These are phyloP conservation scores for Fusarium sp. DNA, from an alignment of 2,329 filamentous ascomycete genomes.

Conservation along the genomic window DNA sequence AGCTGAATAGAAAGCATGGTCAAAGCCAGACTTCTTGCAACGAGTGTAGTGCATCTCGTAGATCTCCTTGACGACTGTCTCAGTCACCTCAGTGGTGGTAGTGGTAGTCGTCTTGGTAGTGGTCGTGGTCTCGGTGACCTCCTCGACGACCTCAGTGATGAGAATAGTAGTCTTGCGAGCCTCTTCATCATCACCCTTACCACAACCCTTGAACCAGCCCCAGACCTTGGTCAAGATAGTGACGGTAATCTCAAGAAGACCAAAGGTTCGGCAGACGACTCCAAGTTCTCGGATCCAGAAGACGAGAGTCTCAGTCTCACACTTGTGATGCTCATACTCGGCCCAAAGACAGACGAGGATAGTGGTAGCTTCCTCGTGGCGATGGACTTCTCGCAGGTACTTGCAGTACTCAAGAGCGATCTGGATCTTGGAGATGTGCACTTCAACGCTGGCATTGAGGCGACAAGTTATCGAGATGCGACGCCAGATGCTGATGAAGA, in stretches of 20 bases:
- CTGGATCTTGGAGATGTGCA: slow-evolving; percentile 53
- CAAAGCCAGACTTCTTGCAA: slow-evolving; percentile 51
- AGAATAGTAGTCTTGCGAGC: slow-evolving; percentile 50
- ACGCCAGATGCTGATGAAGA: slow-evolving; percentile 56
- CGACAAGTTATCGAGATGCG: slow-evolving; percentile 51
- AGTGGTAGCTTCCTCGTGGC: slow-evolving; percentile 52
- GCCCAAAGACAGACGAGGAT: slow-evolving; percentile 56
- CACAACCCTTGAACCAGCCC: slow-evolving; percentile 53
- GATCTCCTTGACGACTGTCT: slow-evolving; percentile 51
- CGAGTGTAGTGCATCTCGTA: slow-evolving; percentile 52
- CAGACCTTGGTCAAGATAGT: slow-evolving; percentile 54
- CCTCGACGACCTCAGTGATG: slow-evolving; percentile 55
- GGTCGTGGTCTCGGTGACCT: slow-evolving; percentile 51
- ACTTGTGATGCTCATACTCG: slow-evolving; percentile 53
- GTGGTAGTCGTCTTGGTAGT: slow-evolving; percentile 52
- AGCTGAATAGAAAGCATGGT: slow-evolving; percentile 52
- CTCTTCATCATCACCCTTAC: slow-evolving; percentile 50
- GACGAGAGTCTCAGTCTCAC: slow-evolving; percentile 50
- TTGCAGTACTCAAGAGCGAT: slow-evolving; percentile 54
- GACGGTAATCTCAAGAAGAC: slow-evolving; percentile 50
- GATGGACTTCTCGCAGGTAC: slow-evolving; percentile 50
- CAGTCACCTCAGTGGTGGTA: slow-evolving; percentile 46
- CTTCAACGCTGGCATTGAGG: slow-evolving; percentile 47
- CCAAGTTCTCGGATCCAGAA: slow-evolving; percentile 53
- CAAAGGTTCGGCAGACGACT: slow-evolving; percentile 49